Conservation (phyloP, 257 asterid species). For the Cinchona pubescens region DNA sequence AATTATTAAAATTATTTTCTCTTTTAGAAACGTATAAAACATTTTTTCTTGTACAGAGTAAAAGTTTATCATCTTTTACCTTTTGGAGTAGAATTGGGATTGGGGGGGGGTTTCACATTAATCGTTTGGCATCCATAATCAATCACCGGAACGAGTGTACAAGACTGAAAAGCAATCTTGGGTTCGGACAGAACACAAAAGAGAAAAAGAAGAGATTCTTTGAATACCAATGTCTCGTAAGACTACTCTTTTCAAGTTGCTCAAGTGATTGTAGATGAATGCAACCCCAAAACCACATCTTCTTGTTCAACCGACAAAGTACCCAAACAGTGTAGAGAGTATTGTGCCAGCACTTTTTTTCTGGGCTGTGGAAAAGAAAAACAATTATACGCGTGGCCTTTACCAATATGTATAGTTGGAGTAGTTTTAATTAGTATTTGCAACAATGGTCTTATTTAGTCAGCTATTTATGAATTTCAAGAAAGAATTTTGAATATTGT, state of each 20-base stretch:
- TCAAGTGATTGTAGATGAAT: background rate
- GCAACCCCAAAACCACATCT: constrained; percentile 17
- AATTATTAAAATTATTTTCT: no score
- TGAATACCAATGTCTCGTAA: constrained; percentile 5
- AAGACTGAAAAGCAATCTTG: constrained; percentile 1
- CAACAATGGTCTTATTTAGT: background rate
- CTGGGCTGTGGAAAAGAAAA: background rate
- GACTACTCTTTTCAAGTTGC: constrained; percentile 3
- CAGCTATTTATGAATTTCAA: background rate
- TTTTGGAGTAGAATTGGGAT: no score
- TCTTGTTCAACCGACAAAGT: constrained; percentile 39
- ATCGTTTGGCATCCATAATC: background rate
- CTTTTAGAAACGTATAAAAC: no score
- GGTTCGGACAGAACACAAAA: no score
- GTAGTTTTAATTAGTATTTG: constrained; percentile 2
- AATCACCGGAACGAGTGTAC: no score
- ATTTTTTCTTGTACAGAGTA: background rate
- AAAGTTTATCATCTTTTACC: background rate
- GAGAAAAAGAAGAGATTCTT: constrained; percentile 36
- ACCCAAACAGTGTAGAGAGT: background rate
- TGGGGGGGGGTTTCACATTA: background rate
- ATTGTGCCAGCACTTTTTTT: background rate
- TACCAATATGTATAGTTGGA: background rate
- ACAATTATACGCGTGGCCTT: background rate
- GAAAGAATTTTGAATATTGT: background rate